Evolutionary conservation across 352 stramenopile species (phyloP), one percentile per base, ranked within the genome.

Genomic region (Phytophthora citricola): DNA sequence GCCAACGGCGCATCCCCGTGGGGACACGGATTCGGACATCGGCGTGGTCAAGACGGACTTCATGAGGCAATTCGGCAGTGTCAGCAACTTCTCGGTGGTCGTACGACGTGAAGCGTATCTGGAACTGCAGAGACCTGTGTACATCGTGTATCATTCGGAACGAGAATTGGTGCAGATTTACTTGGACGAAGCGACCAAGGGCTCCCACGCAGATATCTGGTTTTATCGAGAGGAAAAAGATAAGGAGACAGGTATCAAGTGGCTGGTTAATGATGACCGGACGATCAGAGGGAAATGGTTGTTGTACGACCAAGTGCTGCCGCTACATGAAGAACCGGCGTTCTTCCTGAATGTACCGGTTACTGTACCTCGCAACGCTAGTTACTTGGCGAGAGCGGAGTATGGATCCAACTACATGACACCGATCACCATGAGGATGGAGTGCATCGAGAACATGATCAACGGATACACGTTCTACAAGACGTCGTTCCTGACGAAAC

Each of bases 401-500:
- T 93, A 93, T 58, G 85, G 85, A 44, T 31, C 29, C 1, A 84
- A 70, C 57, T 93, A 78, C 41, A 92, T 93, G 81, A 89, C 76
- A 41, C 85, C 85, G 5, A 58, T 93, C 15, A 82, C 73, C 0
- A 93, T 85, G 62, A 76, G 81, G 44, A 79, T 93, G 65, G 85
- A 93, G 67, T 93, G 85, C 50, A 83, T 93, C 51, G 85, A 93
- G 67, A 93, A 93, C 56, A 66, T 92, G 26, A 65, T 81, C 39
- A 93, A 93, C 32, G 84, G 84, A 12, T 93, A 91, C 64, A 73
- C 78, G 27, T 93, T 93, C 68, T 90, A 89, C 64, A 89, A 88
- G 48, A 67, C 57, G 26, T 47, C 62, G 20, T 69, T 78, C 36
- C 10, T 57, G 10, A 69, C 50, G 14, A 68, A 66, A 46, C 27